A percentile compares a stretch with the other conserved stretches of the same genome.
These are phyloP conservation scores for Clathrospora elynae DNA, from an alignment of 2,329 filamentous ascomycete genomes.

Conservation along the genomic window DNA sequence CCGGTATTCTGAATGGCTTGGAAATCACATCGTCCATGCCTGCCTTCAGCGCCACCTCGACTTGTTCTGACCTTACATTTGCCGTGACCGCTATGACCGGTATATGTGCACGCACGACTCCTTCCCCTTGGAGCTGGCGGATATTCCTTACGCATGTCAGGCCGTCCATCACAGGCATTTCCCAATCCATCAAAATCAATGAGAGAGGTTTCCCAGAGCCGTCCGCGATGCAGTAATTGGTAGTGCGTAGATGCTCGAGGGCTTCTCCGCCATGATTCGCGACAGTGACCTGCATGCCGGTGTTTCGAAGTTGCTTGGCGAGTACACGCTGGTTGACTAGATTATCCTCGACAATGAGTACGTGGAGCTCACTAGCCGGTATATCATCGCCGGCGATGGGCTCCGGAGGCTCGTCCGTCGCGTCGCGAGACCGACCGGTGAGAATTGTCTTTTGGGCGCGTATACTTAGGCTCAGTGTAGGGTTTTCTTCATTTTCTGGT, in stretches of 20 bases:
- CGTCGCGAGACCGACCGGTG: conserved; percentile 12
- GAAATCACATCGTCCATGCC: conserved; percentile 64
- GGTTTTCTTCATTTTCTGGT: conserved; percentile 10
- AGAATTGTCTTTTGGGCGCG: conserved; percentile 16
- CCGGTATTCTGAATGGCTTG: conserved; percentile 67
- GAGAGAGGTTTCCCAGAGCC: conserved; percentile 18
- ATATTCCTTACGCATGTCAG: conserved; percentile 35
- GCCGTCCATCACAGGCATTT: conserved; percentile 45
- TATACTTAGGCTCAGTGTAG: conserved; percentile 14
- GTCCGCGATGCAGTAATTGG: conserved; percentile 24
- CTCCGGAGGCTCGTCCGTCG: neutral
- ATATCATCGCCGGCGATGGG: neutral
- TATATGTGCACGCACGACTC: conserved; percentile 27
- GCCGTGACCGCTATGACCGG: conserved; percentile 45
- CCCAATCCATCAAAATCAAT: conserved; percentile 42
- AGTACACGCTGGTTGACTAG: conserved; percentile 51
- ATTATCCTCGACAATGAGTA: conserved; percentile 48
- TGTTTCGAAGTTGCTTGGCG: conserved; percentile 46
- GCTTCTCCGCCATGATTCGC: conserved; percentile 50
- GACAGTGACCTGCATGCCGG: conserved; percentile 45
- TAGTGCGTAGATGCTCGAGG: conserved; percentile 41
- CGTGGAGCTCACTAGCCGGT: conserved; percentile 19
- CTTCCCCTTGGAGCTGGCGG: conserved; percentile 30
- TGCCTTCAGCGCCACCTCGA: conserved; percentile 34
- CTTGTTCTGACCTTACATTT: conserved; percentile 42